phyloP scores from a whole-genome alignment of 352 stramenopile species.

The Phytopythium aichiense region DNA sequence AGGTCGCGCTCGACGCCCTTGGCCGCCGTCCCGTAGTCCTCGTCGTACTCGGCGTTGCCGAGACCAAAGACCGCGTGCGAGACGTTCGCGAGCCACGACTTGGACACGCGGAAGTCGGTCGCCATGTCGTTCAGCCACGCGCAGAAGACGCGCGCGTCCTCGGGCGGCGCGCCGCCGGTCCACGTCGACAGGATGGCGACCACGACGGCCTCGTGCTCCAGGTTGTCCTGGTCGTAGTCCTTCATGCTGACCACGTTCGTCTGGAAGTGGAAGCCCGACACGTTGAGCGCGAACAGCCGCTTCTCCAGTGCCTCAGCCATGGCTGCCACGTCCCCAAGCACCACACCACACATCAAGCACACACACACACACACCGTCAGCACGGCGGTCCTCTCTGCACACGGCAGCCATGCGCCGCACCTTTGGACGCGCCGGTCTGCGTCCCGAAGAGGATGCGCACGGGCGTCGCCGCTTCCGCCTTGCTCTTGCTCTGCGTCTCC shows the following conservation, averaged over 20 bases:
- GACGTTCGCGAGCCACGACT: conserved; percentile 67
- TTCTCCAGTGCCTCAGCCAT: conserved; percentile 76
- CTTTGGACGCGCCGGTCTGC: conserved; percentile 80
- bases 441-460: conserved; percentile 86
- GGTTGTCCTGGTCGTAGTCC: conserved; percentile 87
- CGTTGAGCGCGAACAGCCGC: conserved; percentile 75
- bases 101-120: conserved; percentile 87
- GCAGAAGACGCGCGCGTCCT: conserved; percentile 78
- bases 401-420: conserved; percentile 14
- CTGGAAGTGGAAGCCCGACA: conserved; percentile 79
- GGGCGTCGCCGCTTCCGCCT: conserved; percentile 25
- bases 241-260: conserved; percentile 85
- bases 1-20: conserved; percentile 70
- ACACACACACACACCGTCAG: background rate
- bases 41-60: conserved; percentile 87
- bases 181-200: conserved; percentile 86
- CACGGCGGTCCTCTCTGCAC: background rate
- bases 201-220: conserved; percentile 84
- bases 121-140: conserved; percentile 87
- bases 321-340: conserved; percentile 15
- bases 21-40: conserved; percentile 79
- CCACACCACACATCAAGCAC: too few species aligned
- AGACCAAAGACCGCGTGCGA: conserved; percentile 82
- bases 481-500: conserved; percentile 8
- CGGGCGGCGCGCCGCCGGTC: conserved; percentile 69